phyloP scores from a whole-genome alignment of 257 asterid genomes.

The Ilex aquifolium region DNA sequence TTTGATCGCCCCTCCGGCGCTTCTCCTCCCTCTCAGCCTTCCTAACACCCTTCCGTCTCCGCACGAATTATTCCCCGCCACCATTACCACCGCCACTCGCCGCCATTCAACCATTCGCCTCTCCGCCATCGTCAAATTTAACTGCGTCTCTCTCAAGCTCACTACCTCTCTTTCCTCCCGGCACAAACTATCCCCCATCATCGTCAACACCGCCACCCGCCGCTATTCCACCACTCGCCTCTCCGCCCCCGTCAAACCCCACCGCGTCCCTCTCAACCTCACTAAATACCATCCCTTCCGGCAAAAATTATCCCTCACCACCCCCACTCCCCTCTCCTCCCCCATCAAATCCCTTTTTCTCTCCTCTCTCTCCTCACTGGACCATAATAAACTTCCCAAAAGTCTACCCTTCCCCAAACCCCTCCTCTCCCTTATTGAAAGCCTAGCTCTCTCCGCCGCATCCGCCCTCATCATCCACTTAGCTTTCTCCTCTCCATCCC shows the following conservation, averaged over 20 bases:
- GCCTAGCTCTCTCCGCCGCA: conserved; percentile 43
- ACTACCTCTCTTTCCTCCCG: conserved; percentile 29
- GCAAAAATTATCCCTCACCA: no score
- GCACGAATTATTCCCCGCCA: no score
- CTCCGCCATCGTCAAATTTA: conserved; percentile 22
- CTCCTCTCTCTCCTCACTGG: no score
- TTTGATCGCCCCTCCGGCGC: no score
- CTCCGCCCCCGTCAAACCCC: conserved; percentile 24
- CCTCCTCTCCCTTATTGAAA: conserved; percentile 30
- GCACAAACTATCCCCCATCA: conserved; percentile 12
- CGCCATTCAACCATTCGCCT: no score
- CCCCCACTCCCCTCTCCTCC: no score
- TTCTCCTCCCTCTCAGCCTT: no score
- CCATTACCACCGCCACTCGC: no score
- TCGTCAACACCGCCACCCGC: conserved; percentile 11
- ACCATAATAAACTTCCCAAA: conserved; percentile 8
- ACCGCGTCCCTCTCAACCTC: no score
- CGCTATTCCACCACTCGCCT: conserved; percentile 25
- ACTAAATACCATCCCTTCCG: no score
- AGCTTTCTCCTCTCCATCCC: neutral
- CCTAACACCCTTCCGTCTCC: no score
- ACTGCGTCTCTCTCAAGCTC: conserved; percentile 52
- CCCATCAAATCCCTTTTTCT: no score
- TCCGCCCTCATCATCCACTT: conserved; percentile 48
- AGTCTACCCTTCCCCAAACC: neutral